A percentile compares a stretch with the other conserved stretches of the same genome.
Conservation (phyloP, 768 basidiomycete genomes). For the Sarcomyxa edulis region DNA sequence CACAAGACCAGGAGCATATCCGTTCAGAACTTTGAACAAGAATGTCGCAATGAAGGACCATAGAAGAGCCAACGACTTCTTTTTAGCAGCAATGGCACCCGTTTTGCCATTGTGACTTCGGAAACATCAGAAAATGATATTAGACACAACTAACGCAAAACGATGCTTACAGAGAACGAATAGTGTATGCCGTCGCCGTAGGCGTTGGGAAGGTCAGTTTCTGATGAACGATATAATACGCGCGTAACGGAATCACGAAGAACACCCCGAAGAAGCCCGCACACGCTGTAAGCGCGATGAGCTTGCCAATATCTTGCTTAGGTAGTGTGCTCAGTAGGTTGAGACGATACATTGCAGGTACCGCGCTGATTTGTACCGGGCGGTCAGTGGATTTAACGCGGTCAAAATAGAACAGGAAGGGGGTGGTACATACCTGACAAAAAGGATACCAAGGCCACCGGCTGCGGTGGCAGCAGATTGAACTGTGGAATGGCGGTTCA, state of each 20-base stretch:
- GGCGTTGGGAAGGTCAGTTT: constrained; percentile 62
- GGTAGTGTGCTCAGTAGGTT: constrained; percentile 40
- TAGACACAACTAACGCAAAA: too few relatives aligned
- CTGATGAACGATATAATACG: constrained; percentile 58
- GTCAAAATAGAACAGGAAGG: too few relatives aligned
- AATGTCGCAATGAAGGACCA: constrained; percentile 43
- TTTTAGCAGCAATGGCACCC: constrained; percentile 45
- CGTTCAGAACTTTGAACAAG: constrained; percentile 46
- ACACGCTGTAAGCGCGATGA: constrained; percentile 50
- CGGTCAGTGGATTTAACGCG: too few relatives aligned
- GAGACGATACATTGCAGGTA: constrained; percentile 59
- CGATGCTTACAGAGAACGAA: not conserved
- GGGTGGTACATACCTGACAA: too few relatives aligned
- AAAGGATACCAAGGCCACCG: constrained; percentile 54
- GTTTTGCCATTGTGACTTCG: constrained; percentile 44
- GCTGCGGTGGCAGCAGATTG: constrained; percentile 28
- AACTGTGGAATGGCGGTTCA: too few relatives aligned
- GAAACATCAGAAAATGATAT: too few relatives aligned
- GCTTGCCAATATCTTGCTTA: constrained; percentile 44
- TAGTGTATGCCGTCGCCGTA: constrained; percentile 45
- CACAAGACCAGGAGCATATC: constrained; percentile 57
- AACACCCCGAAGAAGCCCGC: constrained; percentile 60
- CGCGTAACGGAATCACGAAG: constrained; percentile 60
- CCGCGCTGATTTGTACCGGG: too few relatives aligned
- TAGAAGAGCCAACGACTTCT: constrained; percentile 49